Evolutionary conservation across 2,329 filamentous ascomycete genomes (phyloP).

Genomic region (Davidsoniella eucalypti): DNA sequence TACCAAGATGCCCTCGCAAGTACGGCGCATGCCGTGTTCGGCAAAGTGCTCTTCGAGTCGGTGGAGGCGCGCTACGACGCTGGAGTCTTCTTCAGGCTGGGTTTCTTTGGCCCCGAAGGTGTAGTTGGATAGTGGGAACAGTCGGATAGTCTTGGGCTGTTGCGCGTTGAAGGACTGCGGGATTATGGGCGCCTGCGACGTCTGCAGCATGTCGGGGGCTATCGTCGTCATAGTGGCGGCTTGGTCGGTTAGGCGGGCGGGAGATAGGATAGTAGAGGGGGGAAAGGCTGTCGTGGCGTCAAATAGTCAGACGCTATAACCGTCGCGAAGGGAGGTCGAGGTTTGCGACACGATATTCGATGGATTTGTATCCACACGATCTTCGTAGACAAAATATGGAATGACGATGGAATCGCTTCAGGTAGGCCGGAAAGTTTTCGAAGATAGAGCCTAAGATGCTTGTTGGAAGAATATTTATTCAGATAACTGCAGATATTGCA

Average conservation of each 20-base stretch:
- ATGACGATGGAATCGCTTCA: too few relatives aligned
- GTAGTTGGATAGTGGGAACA: conserved; percentile 95
- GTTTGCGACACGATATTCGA: too few relatives aligned
- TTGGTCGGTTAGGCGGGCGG: neutral
- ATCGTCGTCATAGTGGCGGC: conserved; percentile 59
- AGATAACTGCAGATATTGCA: too few relatives aligned
- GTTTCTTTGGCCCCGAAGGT: conserved; percentile 98
- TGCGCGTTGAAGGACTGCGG: conserved; percentile 76
- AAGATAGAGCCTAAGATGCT: too few relatives aligned
- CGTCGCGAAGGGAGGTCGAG: too few relatives aligned
- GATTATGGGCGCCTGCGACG: conserved; percentile 59
- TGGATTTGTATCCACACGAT: too few relatives aligned
- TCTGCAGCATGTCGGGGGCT: conserved; percentile 58
- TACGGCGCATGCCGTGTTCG: conserved; percentile 86
- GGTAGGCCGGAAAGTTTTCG: too few relatives aligned
- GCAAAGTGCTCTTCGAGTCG: conserved; percentile 91
- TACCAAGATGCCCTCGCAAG: conserved; percentile 90
- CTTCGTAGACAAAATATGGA: too few relatives aligned
- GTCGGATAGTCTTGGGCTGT: conserved; percentile 75
- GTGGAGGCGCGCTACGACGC: conserved; percentile 79
- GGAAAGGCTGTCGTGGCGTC: neutral
- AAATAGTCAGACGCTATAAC: too few relatives aligned
- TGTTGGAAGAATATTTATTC: too few relatives aligned
- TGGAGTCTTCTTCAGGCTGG: conserved; percentile 94
- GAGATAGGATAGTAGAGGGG: neutral